Base-by-base conservation (phyloP, 805 yeast genomes). In the Wickerhamiella australiensis region DNA sequence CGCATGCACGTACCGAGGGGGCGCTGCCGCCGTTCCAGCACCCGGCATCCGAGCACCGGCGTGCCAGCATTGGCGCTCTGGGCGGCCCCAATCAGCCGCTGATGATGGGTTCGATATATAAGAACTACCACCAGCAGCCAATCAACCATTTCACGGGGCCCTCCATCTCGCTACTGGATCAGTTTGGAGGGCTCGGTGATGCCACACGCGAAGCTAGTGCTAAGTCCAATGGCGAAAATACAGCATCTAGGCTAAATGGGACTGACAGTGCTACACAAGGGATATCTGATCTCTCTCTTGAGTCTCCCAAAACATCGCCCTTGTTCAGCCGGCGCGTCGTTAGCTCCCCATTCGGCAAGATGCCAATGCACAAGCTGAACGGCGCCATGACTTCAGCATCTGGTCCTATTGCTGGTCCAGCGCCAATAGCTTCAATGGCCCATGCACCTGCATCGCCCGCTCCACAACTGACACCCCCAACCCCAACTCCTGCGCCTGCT, bases 171-270 rank as follows among this genome's bases (percentile, higher is more conserved):
- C 37, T 59, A 5, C 49, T 58, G 8, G 62, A 59, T 41, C 55
- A 59, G 42, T 59, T 58, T 47, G 47, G 56, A 12, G 31, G 44
- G 15, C 51, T 59, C 18, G 62, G 57, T 31, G 61, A 57, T n/a
- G 60, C 61, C 7, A 57, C 61, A 5, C 51, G 54, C 21, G 52
- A 47, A 9, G 59, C 54, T n/a, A n/a, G n/a, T n/a, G n/a, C n/a
- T n/a, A n/a, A n/a, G n/a, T n/a, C n/a, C n/a, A n/a, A n/a, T n/a
- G n/a, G n/a, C n/a, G n/a, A n/a, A n/a, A n/a, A n/a, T n/a, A n/a
- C n/a, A n/a, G n/a, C n/a, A n/a, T n/a, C n/a, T n/a, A n/a, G n/a
- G n/a, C n/a, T n/a, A n/a, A n/a, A n/a, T n/a, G n/a, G n/a, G n/a
- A n/a, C n/a, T n/a, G n/a, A n/a, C n/a, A n/a, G n/a, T n/a, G n/a